Conservation (phyloP, 306 rosid genomes). For the Quercus alba region DNA sequence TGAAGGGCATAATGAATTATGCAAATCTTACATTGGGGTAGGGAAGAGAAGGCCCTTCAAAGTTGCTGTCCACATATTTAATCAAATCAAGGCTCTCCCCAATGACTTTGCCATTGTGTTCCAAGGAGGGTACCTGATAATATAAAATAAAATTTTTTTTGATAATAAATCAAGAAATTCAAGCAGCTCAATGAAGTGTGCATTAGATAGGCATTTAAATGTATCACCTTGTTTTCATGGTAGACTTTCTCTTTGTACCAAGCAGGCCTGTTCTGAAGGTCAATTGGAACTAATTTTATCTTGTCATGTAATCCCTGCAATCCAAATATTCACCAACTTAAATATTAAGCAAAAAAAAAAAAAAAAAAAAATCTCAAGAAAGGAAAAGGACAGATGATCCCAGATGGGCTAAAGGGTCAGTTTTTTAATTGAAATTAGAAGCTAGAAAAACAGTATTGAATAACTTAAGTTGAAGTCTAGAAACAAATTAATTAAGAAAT, state of each 20-base stretch:
- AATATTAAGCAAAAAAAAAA: not conserved
- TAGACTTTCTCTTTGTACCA: slow-evolving; percentile 86
- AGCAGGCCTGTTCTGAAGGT: slow-evolving; percentile 67
- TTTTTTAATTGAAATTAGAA: not conserved
- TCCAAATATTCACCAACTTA: not conserved
- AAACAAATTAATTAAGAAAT: not conserved
- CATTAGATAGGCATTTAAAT: not conserved
- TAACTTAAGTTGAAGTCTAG: not conserved
- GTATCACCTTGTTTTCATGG: slow-evolving; percentile 53
- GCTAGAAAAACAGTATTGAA: not conserved
- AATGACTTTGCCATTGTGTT: slow-evolving; percentile 72
- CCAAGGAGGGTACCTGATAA: slow-evolving; percentile 77
- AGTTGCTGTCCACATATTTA: slow-evolving; percentile 63
- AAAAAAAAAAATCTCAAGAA: not conserved
- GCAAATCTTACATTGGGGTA: slow-evolving; percentile 46
- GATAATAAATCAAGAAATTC: not conserved
- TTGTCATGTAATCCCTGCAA: slow-evolving; percentile 66
- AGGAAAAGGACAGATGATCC: not conserved
- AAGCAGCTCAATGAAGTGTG: not conserved
- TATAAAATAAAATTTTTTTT: not conserved
- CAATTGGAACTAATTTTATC: slow-evolving; percentile 61
- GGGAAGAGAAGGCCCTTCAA: slow-evolving; percentile 53
- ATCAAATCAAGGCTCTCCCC: slow-evolving; percentile 91
- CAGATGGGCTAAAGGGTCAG: not conserved
- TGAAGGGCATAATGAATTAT: not conserved